Evolutionary conservation across 352 stramenopile species (phyloP).

Genomic region (Achlya hypogyna): DNA sequence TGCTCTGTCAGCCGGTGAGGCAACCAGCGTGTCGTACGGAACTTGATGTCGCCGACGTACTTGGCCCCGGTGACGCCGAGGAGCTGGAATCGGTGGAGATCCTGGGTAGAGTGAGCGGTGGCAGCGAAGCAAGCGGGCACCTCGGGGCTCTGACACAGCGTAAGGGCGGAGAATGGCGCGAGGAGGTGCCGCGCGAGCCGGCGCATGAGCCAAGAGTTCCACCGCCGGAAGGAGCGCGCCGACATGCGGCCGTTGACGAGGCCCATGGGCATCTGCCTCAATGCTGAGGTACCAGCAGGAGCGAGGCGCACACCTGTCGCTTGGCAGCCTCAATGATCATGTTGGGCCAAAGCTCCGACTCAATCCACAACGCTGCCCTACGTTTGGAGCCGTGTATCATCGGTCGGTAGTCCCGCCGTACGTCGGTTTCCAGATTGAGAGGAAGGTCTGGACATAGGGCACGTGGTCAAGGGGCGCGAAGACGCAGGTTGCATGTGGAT

Average conservation of each 20-base stretch:
- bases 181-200: constrained; percentile 22
- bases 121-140: constrained; percentile 24
- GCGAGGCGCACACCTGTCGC: constrained; percentile 23
- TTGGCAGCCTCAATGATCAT: constrained; percentile 42
- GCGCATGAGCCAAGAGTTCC: constrained; percentile 31
- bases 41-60: constrained; percentile 53
- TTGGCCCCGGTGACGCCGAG: constrained; percentile 32
- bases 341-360: constrained; percentile 77
- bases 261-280: constrained; percentile 38
- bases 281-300: neutral
- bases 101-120: constrained; percentile 24
- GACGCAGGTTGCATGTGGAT: constrained; percentile 30
- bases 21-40: constrained; percentile 36
- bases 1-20: neutral
- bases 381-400: too few relatives aligned
- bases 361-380: constrained; percentile 62
- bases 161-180: constrained; percentile 36
- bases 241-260: constrained; percentile 63
- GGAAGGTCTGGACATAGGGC: constrained; percentile 43
- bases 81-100: constrained; percentile 33
- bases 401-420: too few relatives aligned
- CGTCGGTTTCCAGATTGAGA: constrained; percentile 50
- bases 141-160: constrained; percentile 44
- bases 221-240: constrained; percentile 35
- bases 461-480: constrained; percentile 60